phyloP scores from a whole-genome alignment of 2,329 filamentous ascomycete species.

The Davidsoniella neocaledoniae region DNA sequence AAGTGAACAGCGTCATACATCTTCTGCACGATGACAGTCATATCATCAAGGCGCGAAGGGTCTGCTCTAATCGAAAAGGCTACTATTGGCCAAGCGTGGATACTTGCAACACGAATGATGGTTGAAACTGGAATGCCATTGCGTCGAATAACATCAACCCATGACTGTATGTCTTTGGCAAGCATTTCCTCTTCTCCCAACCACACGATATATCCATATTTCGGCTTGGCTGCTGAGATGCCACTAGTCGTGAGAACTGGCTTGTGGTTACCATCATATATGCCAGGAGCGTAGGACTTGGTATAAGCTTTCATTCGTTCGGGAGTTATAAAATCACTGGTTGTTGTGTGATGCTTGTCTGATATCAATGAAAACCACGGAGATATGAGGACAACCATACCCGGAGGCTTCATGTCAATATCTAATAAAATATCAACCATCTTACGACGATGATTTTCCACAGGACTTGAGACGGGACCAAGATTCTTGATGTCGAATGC shows the following conservation, averaged over 20 bases:
- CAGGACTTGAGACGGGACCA: not conserved
- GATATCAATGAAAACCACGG: constrained; percentile 67
- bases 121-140: constrained; percentile 34
- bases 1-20: constrained; percentile 15
- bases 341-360: constrained; percentile 46
- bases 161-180: constrained; percentile 46
- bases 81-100: constrained; percentile 74
- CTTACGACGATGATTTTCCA: not conserved
- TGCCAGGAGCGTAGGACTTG: constrained; percentile 37
- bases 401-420: constrained; percentile 17
- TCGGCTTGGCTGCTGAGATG: constrained; percentile 24
- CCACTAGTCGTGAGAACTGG: not conserved
- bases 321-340: constrained; percentile 59
- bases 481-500: not conserved
- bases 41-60: constrained; percentile 34
- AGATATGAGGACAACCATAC: constrained; percentile 55
- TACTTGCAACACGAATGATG: constrained; percentile 45
- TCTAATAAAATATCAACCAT: constrained; percentile 4
- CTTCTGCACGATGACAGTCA: constrained; percentile 26
- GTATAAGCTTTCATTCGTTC: constrained; percentile 53
- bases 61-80: constrained; percentile 34
- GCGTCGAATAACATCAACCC: constrained; percentile 22
- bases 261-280: not conserved
- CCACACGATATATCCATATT: constrained; percentile 49
- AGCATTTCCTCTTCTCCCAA: constrained; percentile 69